These are phyloP conservation scores for Willaertia magna DNA, from an alignment of 208 protist species.

Conservation along the genomic window DNA sequence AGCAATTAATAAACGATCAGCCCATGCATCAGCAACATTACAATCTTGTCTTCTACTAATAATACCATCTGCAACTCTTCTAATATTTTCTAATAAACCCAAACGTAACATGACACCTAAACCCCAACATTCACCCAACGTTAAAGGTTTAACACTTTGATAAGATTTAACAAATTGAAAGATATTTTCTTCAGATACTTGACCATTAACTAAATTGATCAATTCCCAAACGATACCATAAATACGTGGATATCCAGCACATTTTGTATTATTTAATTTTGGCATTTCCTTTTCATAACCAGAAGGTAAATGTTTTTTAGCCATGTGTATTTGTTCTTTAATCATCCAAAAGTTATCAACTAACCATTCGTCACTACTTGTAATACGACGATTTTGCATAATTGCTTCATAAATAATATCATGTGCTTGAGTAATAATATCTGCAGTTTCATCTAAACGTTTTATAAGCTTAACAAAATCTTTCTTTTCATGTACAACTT, in stretches of 20 bases:
- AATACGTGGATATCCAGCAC: background rate
- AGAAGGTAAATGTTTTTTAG: background rate
- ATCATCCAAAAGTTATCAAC: constrained; percentile 13
- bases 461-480: background rate
- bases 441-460: background rate
- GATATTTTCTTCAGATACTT: constrained; percentile 1
- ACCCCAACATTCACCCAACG: background rate
- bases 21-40: background rate
- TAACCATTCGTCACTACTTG: constrained; percentile 1
- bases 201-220: constrained; percentile 1
- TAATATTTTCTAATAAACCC: constrained; percentile 5
- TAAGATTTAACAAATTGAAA: constrained; percentile 1
- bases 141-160: background rate
- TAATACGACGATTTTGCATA: background rate
- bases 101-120: background rate
- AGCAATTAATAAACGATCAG: background rate
- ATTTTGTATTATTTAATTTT: background rate
- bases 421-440: background rate
- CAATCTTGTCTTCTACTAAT: background rate
- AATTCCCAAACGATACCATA: constrained; percentile 1
- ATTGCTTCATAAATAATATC: constrained; percentile 6
- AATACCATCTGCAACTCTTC: background rate
- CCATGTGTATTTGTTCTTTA: constrained; percentile 4
- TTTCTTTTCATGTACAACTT: background rate
- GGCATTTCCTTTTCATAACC: constrained; percentile 8